Base-by-base conservation (phyloP, 208 protist species). In the Wallacemonas rigidus region DNA sequence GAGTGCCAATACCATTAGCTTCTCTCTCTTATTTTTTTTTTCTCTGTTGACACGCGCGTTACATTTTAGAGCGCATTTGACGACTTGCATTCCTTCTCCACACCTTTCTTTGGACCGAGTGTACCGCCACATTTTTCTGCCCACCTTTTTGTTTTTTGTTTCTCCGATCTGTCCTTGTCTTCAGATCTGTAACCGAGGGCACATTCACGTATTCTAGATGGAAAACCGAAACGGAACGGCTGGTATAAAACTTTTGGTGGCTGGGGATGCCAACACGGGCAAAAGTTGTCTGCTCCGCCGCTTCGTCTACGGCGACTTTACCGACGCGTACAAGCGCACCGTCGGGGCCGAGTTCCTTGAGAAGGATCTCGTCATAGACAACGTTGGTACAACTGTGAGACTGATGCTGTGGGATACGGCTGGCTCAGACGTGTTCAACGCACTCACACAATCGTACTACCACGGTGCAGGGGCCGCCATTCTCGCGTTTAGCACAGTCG, bases 361-460 rank as follows among this genome's bases (percentile, higher is more conserved):
- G 73, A 98, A 98, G 73, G 88, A 94, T 60, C 80, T 97, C 1
- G 94, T 87, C 62, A 43, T 95, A 43, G 77, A 81, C 9, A 60
- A 80, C 15, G 76, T 72, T 8, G 80, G 88, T 48, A 83, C 86
- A 2, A 83, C 76, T n/a, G 84, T 98, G 56, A 90, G 91, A 61
- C 79, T 98, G 15, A 94, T 97, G 87, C 85, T 98, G 12, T 98
- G 97, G 96, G 97, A 98, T 79, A 98, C 95, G 1, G 95, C 97
- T 4, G 97, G 97, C 11, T 92, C 98, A 67, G 94, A 98, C 72
- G 90, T 95, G 72, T 98, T 97, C 67, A 97, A 95, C 53, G 80
- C 88, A 9, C 80, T 98, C n/a, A 97, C 93, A 9, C 85, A 89
- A 72, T 83, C 79, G n/a, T 98, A 98, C 82, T 98, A 98, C 81